These are phyloP conservation scores for Cystobasidiopsis lactophilus DNA, from an alignment of 768 basidiomycete species.

Conservation along the genomic window DNA sequence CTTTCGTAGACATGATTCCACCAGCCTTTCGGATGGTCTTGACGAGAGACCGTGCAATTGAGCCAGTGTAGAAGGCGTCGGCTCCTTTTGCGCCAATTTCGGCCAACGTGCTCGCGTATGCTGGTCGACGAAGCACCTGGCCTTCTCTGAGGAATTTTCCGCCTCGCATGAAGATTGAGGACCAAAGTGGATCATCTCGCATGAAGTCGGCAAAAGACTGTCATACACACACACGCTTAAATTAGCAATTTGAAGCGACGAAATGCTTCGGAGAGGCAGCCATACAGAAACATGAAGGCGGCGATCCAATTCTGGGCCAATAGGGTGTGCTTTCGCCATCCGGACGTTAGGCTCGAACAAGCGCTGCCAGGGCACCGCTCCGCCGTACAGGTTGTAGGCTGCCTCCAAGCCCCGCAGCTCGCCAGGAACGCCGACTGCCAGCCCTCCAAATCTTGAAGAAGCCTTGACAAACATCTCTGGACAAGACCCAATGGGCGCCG, in stretches of 20 bases:
- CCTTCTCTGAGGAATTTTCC: constrained; percentile 52
- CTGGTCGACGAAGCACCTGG: constrained; percentile 45
- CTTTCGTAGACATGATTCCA: constrained; percentile 54
- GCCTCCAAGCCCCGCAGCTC: constrained; percentile 71
- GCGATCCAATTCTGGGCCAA: constrained; percentile 50
- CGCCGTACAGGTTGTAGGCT: constrained; percentile 56
- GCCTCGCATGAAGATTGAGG: constrained; percentile 54
- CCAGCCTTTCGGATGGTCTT: constrained; percentile 47
- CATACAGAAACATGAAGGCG: constrained; percentile 39
- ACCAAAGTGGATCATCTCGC: constrained; percentile 50
- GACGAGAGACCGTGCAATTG: constrained; percentile 58
- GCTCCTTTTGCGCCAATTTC: constrained; percentile 54
- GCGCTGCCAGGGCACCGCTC: constrained; percentile 50
- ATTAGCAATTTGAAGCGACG: background rate
- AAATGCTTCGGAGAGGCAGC: background rate
- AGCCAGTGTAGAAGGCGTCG: constrained; percentile 65
- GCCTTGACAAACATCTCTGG: constrained; percentile 45
- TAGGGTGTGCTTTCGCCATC: constrained; percentile 34
- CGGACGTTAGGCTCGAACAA: constrained; percentile 52
- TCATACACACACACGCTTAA: background rate
- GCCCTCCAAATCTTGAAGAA: constrained; percentile 44
- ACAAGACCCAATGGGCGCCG: constrained; percentile 50
- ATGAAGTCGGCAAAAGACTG: constrained; percentile 29
- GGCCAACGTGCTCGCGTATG: constrained; percentile 54
- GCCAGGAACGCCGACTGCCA: constrained; percentile 74